Evolutionary conservation across 2,329 filamentous ascomycete species (phyloP).

Genomic region (Cladophialophora chaetospira): DNA sequence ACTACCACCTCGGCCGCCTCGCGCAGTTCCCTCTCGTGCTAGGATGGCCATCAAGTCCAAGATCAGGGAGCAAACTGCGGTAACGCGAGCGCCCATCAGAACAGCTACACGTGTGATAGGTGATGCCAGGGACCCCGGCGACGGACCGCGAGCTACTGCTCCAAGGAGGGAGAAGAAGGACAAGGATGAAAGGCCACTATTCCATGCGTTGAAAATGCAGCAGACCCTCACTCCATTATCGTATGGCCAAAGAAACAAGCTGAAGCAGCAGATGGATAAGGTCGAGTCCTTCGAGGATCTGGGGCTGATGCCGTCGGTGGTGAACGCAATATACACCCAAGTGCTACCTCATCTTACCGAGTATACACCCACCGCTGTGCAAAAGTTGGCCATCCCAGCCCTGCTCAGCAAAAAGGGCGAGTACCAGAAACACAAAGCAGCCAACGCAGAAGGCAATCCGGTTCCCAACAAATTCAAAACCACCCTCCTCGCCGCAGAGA

Average conservation of each 20-base stretch:
- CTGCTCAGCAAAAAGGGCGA: conserved; percentile 57
- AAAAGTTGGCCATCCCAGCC: conserved; percentile 82
- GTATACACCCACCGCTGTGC: conserved; percentile 81
- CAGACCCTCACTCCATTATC: conserved; percentile 72
- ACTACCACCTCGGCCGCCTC: conserved; percentile 14
- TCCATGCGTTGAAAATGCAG: conserved; percentile 94
- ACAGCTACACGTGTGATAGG: background rate
- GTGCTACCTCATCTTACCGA: conserved; percentile 74
- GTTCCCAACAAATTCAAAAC: conserved; percentile 52
- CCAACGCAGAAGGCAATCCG: conserved; percentile 42
- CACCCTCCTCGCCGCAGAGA: conserved; percentile 90
- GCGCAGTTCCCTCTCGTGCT: conserved; percentile 11
- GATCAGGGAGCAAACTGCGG: conserved; percentile 6
- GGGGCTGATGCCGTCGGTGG: conserved; percentile 69
- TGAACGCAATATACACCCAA: conserved; percentile 70
- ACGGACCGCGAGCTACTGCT: background rate
- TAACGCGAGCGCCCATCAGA: background rate
- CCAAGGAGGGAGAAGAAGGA: conserved; percentile 32
- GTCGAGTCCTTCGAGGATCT: conserved; percentile 82
- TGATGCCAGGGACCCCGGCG: background rate
- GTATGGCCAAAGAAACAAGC: conserved; percentile 66
- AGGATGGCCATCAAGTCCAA: conserved; percentile 19
- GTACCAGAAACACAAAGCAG: conserved; percentile 33
- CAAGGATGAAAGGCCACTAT: conserved; percentile 55
- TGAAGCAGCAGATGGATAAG: conserved; percentile 64